Evolutionary conservation across 2,329 filamentous ascomycete species (phyloP).

Genomic region (Aspergillus aculeatinus): DNA sequence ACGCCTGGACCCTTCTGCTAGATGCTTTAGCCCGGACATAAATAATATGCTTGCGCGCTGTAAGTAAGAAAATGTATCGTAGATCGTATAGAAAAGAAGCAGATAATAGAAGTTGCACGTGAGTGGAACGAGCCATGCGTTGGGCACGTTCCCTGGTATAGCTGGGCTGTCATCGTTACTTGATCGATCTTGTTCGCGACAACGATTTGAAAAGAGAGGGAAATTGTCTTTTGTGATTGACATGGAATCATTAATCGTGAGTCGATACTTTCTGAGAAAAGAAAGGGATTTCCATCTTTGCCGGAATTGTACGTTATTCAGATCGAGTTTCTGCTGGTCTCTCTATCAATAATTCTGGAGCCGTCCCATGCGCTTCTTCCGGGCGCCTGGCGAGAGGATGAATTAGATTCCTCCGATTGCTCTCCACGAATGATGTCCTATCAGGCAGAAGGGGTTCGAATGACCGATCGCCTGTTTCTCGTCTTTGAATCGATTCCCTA

Average conservation of each 20-base stretch:
- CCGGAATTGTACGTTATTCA: conserved; percentile 14
- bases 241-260: conserved; percentile 23
- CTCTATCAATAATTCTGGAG: conserved; percentile 21
- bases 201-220: not conserved
- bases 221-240: not conserved
- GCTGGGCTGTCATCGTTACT: not conserved
- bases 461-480: conserved; percentile 25
- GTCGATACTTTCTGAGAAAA: conserved; percentile 10
- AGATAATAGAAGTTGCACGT: not conserved
- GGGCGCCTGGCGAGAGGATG: conserved; percentile 25
- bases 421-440: conserved; percentile 26
- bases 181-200: not conserved
- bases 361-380: conserved; percentile 22
- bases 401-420: conserved; percentile 23
- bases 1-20: conserved; percentile 12
- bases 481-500: conserved; percentile 27
- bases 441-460: conserved; percentile 24
- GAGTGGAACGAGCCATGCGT: conserved; percentile 2
- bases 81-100: not conserved
- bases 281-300: conserved; percentile 5
- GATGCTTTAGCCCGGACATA: conserved; percentile 7
- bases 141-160: not conserved
- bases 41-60: not conserved
- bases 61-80: not conserved
- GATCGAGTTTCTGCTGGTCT: conserved; percentile 21